phyloP scores from a whole-genome alignment of 1,284 basidiomycete genomes.

The Heterobasidion irregulare region DNA sequence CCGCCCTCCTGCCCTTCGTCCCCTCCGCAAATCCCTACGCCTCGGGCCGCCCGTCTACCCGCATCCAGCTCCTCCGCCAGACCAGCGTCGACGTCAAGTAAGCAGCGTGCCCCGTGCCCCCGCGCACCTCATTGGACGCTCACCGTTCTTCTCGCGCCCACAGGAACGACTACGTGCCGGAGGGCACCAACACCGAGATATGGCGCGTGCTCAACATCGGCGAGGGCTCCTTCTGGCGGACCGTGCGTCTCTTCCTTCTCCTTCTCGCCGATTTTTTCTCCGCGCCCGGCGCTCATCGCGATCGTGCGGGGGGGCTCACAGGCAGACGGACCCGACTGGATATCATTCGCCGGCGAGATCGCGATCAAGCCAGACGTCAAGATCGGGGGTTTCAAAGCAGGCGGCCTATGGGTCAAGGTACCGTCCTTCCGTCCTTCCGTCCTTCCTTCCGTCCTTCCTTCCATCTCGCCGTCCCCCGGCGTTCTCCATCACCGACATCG shows the following conservation, averaged over 20 bases:
- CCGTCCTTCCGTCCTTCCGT: background rate
- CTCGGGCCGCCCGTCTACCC: slow-evolving; percentile 23
- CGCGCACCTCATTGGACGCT: background rate
- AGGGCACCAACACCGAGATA: slow-evolving; percentile 55
- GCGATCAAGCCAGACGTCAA: slow-evolving; percentile 36
- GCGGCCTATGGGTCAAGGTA: slow-evolving; percentile 59
- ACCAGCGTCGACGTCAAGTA: slow-evolving; percentile 59
- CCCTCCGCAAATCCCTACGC: slow-evolving; percentile 28
- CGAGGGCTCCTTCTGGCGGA: slow-evolving; percentile 48
- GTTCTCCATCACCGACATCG: background rate
- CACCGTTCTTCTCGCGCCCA: background rate
- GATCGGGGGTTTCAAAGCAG: slow-evolving; percentile 53
- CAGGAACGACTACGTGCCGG: slow-evolving; percentile 8
- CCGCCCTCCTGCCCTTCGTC: slow-evolving; percentile 44
- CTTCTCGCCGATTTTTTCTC: background rate
- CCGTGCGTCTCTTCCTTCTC: slow-evolving; percentile 27
- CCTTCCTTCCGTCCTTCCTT: background rate
- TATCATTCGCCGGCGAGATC: slow-evolving; percentile 55
- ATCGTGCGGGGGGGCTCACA: slow-evolving; percentile 15
- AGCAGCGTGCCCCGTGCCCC: slow-evolving; percentile 12
- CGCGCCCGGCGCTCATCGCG: background rate
- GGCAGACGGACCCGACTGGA: slow-evolving; percentile 54
- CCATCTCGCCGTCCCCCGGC: background rate
- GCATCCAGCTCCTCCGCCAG: slow-evolving; percentile 57
- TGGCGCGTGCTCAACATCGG: slow-evolving; percentile 61